Base-by-base conservation (phyloP, 2,329 filamentous ascomycete species). In the Chrysoporthe deuterocubensis region DNA sequence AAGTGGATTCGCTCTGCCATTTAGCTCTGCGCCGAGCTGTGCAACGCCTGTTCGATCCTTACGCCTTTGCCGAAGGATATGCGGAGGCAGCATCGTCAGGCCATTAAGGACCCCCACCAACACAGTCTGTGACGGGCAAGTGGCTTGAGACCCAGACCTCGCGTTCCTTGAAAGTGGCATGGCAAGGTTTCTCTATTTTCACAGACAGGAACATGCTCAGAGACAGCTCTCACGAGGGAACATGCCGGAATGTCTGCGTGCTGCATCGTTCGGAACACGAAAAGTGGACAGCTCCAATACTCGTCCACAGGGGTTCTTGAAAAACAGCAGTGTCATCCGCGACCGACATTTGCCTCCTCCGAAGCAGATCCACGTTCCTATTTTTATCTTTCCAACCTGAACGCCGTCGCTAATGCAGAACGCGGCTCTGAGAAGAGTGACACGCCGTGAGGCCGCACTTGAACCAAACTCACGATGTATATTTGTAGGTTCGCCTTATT, bases 351-450 rank as follows among this genome's bases (percentile, higher is more conserved):
- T 32, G 50, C 26, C 43, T 34, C 59, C 21, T 26, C 54, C 59
- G 37, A 21, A 42, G 59, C 58, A 65, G 26, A 42, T 57, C 50
- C 62, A 63, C 42, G n/a, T 40, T 16, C 48, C 46, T 42, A 6
- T 11, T 60, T 60, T 54, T 64, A 52, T 68, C 37, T 62, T 65
- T 65, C 59, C 62, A 71, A 67, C 71, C 73, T 69, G 65, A 75
- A 76, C 74, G 75, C 75, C 75, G 66, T 74, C 75, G 75, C 74
- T 76, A 73, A 75, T 76, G 74, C 72, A 76, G 64, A 69, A 57
- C 70, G 65, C 71, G 64, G 59, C 48, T 48, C 50, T 34, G 13
- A 37, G 46, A 61, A 44, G 44, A 42, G 60, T 60, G 40, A 67
- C 65, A 69, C 62, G 59, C 61, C 42, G 48, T 60, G 58, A 59